These are phyloP conservation scores for Cucurbitaria berberidis DNA, from an alignment of 2,329 filamentous ascomycete genomes.

Conservation along the genomic window DNA sequence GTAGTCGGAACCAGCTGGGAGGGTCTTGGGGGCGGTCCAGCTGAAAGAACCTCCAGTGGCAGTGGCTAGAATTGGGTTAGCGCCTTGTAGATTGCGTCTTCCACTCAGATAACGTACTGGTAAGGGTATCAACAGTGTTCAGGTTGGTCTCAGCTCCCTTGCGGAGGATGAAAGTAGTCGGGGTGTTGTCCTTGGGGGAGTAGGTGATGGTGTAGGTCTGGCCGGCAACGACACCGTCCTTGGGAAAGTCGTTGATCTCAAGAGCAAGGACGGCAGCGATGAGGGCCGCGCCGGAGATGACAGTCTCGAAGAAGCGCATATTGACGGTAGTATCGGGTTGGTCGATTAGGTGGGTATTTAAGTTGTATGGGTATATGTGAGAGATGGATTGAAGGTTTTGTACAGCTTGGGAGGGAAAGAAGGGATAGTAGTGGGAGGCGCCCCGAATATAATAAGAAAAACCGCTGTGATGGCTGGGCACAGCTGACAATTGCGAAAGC, in stretches of 20 bases:
- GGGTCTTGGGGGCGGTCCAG: conserved; percentile 57
- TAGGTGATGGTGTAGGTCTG: conserved; percentile 58
- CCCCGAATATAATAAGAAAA: conserved; percentile 22
- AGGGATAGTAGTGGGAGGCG: conserved; percentile 19
- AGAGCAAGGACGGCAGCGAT: conserved; percentile 53
- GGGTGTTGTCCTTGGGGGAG: conserved; percentile 51
- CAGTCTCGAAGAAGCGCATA: conserved; percentile 60
- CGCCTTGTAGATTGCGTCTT: background rate
- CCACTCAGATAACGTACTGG: conserved; percentile 47
- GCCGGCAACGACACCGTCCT: conserved; percentile 54
- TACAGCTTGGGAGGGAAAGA: conserved; percentile 22
- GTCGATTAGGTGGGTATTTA: conserved; percentile 22
- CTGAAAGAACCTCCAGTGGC: conserved; percentile 56
- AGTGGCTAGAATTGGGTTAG: conserved; percentile 39
- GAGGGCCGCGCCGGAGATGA: conserved; percentile 53
- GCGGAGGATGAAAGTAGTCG: conserved; percentile 63
- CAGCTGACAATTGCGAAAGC: conserved; percentile 30
- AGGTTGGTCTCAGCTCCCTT: conserved; percentile 62
- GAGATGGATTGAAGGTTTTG: conserved; percentile 38
- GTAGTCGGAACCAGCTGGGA: conserved; percentile 59
- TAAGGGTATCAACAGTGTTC: conserved; percentile 57
- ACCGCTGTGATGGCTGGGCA: conserved; percentile 20
- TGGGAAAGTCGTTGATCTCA: conserved; percentile 56
- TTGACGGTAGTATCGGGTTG: conserved; percentile 27
- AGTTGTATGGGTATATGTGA: conserved; percentile 20